Percentiles rank a stretch among this genome's conserved stretches.
Conservation (phyloP, 2,329 filamentous ascomycete species). For the Magnaporthiopsis poae region DNA sequence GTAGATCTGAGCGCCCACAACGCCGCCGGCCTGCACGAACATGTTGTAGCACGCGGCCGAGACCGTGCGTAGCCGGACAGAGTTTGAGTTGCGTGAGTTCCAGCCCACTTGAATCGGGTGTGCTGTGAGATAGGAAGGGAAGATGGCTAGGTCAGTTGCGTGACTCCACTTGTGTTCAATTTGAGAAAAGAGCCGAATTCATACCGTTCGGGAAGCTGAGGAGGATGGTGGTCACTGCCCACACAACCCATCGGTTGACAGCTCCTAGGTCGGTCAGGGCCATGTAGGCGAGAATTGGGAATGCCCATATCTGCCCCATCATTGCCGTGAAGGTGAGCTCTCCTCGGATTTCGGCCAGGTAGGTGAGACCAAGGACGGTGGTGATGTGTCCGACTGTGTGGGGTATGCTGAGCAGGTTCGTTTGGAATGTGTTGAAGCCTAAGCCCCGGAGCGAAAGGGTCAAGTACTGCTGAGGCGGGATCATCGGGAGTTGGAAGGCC, state of each 20-base stretch:
- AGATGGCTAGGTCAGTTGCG: neutral
- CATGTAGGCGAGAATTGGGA: slow-evolving; percentile 48
- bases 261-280: slow-evolving; percentile 27
- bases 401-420: slow-evolving; percentile 55
- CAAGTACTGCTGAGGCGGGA: slow-evolving; percentile 42
- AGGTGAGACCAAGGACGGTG: slow-evolving; percentile 27
- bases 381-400: slow-evolving; percentile 28
- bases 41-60: slow-evolving; percentile 56
- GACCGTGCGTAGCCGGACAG: slow-evolving; percentile 52
- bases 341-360: slow-evolving; percentile 34
- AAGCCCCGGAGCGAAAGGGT: slow-evolving; percentile 48
- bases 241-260: slow-evolving; percentile 32
- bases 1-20: slow-evolving; percentile 33
- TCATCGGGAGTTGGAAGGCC: slow-evolving; percentile 42
- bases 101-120: slow-evolving; percentile 40
- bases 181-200: slow-evolving; percentile 1
- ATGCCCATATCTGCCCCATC: slow-evolving; percentile 47
- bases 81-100: slow-evolving; percentile 48
- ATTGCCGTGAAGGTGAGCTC: slow-evolving; percentile 38
- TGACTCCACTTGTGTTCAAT: too few species aligned
- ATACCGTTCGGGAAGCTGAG: slow-evolving; percentile 31
- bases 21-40: slow-evolving; percentile 33
- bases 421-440: slow-evolving; percentile 50
- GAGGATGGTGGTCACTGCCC: slow-evolving; percentile 30
- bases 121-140: slow-evolving; percentile 16